Percentiles rank a stretch among this genome's conserved stretches.
Evolutionary conservation across 2,329 filamentous ascomycete genomes (phyloP).

Genomic region (Claviceps paspali): DNA sequence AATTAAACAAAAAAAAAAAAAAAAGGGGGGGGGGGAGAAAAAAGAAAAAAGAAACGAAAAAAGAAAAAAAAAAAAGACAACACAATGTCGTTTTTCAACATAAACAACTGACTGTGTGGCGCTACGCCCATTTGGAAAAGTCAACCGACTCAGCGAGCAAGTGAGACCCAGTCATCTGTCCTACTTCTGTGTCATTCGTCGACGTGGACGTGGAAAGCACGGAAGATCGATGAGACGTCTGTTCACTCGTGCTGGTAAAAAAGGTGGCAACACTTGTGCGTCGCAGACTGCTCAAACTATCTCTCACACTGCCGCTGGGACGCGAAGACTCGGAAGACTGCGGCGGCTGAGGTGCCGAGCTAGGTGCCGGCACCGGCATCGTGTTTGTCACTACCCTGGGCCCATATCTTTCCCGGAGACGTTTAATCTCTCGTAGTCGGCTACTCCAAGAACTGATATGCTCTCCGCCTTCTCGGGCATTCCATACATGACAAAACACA

Average conservation of each 20-base stretch:
- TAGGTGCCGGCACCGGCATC: slow-evolving; percentile 15
- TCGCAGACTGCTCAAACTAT: slow-evolving; percentile 45
- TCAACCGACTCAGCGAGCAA: slow-evolving; percentile 22
- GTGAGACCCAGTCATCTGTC: slow-evolving; percentile 15
- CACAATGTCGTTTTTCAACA: too few species aligned
- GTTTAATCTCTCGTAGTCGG: slow-evolving; percentile 70
- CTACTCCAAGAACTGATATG: slow-evolving; percentile 83
- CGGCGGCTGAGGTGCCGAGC: slow-evolving; percentile 10
- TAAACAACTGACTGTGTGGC: too few species aligned
- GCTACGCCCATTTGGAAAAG: slow-evolving; percentile 23
- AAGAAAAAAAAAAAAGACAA: not conserved
- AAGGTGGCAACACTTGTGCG: slow-evolving; percentile 52
- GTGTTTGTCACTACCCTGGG: slow-evolving; percentile 20
- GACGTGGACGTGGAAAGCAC: slow-evolving; percentile 36
- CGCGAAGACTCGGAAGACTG: slow-evolving; percentile 7
- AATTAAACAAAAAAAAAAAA: not conserved
- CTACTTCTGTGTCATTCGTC: slow-evolving; percentile 39
- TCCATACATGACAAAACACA: slow-evolving; percentile 88
- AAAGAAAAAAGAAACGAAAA: not conserved
- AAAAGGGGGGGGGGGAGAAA: too few species aligned
- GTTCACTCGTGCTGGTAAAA: slow-evolving; percentile 41
- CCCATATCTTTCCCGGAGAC: slow-evolving; percentile 55
- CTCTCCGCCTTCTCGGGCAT: slow-evolving; percentile 58
- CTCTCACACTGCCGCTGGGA: slow-evolving; percentile 27
- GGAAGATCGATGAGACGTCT: slow-evolving; percentile 42